phyloP scores from a whole-genome alignment of 2,329 filamentous ascomycete species.

The Peltaster fructicola region DNA sequence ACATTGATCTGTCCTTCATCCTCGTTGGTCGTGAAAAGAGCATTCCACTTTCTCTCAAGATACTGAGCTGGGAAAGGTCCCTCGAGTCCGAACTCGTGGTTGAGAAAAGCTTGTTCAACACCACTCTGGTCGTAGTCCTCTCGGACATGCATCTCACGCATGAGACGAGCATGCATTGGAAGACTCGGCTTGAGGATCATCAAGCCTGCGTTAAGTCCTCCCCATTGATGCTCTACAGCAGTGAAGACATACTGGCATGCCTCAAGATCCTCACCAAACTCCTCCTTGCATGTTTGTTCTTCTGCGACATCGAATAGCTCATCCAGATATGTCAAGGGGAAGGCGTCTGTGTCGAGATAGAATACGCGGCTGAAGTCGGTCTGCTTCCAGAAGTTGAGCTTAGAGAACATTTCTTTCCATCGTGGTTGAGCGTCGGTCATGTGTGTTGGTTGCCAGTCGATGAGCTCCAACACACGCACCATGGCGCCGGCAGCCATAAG shows the following conservation, averaged over 20 bases:
- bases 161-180: conserved; percentile 8
- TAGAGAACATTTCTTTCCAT: too few species aligned
- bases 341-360: conserved; percentile 45
- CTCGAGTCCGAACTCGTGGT: conserved; percentile 6
- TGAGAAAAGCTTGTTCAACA: conserved; percentile 10
- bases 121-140: conserved; percentile 9
- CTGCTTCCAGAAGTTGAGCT: conserved; percentile 51
- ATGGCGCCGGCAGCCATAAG: too few species aligned
- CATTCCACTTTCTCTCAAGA: conserved; percentile 8
- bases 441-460: too few species aligned
- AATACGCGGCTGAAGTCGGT: conserved; percentile 43
- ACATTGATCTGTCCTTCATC: conserved; percentile 10
- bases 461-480: too few species aligned
- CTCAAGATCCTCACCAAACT: too few species aligned
- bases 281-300: too few species aligned
- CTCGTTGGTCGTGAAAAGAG: conserved; percentile 7
- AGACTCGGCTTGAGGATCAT: conserved; percentile 8
- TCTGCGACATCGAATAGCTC: too few species aligned
- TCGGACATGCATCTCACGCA: conserved; percentile 5
- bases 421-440: too few species aligned
- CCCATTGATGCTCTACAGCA: too few species aligned
- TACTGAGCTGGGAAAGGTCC: conserved; percentile 7
- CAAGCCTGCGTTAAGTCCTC: conserved; percentile 10
- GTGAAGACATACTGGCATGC: too few species aligned
- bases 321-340: conserved; percentile 46